Evolutionary conservation across 2,329 filamentous ascomycete species (phyloP).

Genomic region (Aspergillaceae sp.): DNA sequence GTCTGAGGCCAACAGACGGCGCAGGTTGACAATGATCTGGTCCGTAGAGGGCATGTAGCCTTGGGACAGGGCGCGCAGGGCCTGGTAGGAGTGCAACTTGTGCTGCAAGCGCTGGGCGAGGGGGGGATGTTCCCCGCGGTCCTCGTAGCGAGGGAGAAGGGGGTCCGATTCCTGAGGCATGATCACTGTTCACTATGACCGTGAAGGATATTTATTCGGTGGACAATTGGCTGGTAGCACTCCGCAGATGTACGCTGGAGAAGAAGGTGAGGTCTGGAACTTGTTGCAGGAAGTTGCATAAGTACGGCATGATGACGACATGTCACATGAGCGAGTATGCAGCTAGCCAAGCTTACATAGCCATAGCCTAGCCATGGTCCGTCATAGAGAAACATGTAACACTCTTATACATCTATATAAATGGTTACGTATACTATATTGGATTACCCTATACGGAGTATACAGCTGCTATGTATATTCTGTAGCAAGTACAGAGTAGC

Average conservation of each 20-base stretch:
- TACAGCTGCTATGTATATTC: too few relatives aligned
- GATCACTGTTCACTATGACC: too few relatives aligned
- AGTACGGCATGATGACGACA: slow-evolving; percentile 2
- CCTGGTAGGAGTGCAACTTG: slow-evolving; percentile 90
- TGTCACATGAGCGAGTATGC: neutral
- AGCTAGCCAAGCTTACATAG: neutral
- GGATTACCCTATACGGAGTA: too few relatives aligned
- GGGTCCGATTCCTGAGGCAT: slow-evolving; percentile 61
- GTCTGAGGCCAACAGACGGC: slow-evolving; percentile 68
- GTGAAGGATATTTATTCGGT: too few relatives aligned
- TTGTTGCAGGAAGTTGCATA: slow-evolving; percentile 1
- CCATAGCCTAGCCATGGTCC: too few relatives aligned
- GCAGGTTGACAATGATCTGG: slow-evolving; percentile 69
- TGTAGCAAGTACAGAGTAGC: too few relatives aligned
- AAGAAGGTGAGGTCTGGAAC: neutral
- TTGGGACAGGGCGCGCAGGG: slow-evolving; percentile 69
- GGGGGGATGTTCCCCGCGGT: slow-evolving; percentile 66
- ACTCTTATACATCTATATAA: too few relatives aligned
- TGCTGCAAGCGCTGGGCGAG: slow-evolving; percentile 71
- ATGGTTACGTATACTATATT: too few relatives aligned
- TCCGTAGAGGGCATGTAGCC: slow-evolving; percentile 91
- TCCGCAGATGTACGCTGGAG: too few relatives aligned
- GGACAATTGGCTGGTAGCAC: too few relatives aligned
- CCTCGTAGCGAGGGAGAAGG: slow-evolving; percentile 63
- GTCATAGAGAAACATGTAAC: too few relatives aligned